Conservation (phyloP, 805 yeast species). For the Spencermartinsiella europaea region DNA sequence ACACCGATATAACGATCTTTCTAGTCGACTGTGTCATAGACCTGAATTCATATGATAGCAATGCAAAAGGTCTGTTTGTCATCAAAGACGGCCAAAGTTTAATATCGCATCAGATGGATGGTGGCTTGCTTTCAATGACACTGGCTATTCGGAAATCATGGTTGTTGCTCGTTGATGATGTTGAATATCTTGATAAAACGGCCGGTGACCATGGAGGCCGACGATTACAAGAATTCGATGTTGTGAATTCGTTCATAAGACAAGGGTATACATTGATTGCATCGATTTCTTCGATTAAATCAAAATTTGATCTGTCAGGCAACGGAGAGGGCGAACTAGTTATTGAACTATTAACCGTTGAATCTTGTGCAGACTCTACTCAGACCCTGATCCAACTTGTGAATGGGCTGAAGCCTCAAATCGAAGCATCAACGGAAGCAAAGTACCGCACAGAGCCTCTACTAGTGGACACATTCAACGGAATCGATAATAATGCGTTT, state of each 20-base stretch:
- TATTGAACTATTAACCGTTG: conserved; percentile 17
- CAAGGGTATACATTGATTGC: conserved; percentile 56
- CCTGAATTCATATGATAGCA: conserved; percentile 55
- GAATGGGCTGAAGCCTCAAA: conserved; percentile 67
- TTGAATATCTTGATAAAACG: conserved; percentile 26
- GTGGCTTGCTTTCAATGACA: conserved; percentile 32
- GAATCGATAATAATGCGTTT: conserved; percentile 37
- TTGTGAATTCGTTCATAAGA: conserved; percentile 36
- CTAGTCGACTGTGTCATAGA: conserved; percentile 56
- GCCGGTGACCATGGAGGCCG: conserved; percentile 19
- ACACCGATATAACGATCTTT: conserved; percentile 16
- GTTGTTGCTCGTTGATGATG: conserved; percentile 63
- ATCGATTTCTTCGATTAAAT: conserved; percentile 30
- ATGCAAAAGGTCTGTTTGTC: conserved; percentile 48
- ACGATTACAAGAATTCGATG: conserved; percentile 18
- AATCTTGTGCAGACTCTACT: conserved; percentile 74
- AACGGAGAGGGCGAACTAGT: conserved; percentile 29
- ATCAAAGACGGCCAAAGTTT: conserved; percentile 53
- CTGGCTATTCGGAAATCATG: conserved; percentile 47
- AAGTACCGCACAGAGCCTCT: conserved; percentile 45
- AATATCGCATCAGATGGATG: conserved; percentile 36
- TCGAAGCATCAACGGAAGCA: conserved; percentile 51
- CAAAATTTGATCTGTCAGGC: conserved; percentile 1
- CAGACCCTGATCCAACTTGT: conserved; percentile 63
- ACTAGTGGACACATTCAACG: conserved; percentile 38